Evolutionary conservation across 1,139 yeast species (phyloP).

Genomic region (Lodderomyces margitis): DNA sequence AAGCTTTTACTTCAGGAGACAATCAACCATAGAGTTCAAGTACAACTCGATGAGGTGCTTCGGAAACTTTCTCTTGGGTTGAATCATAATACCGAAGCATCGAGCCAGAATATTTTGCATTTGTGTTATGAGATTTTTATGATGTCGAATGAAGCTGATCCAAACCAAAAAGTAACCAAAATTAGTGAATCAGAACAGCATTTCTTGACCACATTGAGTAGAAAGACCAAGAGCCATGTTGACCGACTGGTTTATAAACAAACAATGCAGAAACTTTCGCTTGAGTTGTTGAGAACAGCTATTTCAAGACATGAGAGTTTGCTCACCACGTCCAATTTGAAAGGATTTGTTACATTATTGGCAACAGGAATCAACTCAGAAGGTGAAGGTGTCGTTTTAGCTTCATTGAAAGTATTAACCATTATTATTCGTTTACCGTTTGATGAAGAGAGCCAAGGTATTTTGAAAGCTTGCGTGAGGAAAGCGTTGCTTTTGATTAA

Average conservation of each 20-base stretch:
- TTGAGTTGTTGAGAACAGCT: slow-evolving; percentile 75
- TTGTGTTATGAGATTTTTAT: slow-evolving; percentile 73
- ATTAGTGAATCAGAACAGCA: slow-evolving; percentile 45
- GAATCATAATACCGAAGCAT: slow-evolving; percentile 63
- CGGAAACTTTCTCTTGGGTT: slow-evolving; percentile 78
- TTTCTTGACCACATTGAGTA: slow-evolving; percentile 65
- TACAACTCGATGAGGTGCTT: slow-evolving; percentile 75
- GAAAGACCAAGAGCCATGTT: slow-evolving; percentile 55
- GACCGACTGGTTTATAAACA: slow-evolving; percentile 44
- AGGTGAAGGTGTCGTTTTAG: slow-evolving; percentile 71
- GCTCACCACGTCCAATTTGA: slow-evolving; percentile 57
- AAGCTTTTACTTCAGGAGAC: slow-evolving; percentile 64
- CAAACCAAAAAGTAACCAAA: slow-evolving; percentile 13
- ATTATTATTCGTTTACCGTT: slow-evolving; percentile 63
- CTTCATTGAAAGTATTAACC: slow-evolving; percentile 65
- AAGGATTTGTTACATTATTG: slow-evolving; percentile 74
- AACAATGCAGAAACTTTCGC: slow-evolving; percentile 71
- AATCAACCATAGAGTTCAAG: slow-evolving; percentile 65
- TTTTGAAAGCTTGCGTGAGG: slow-evolving; percentile 59
- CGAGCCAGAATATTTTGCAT: slow-evolving; percentile 57
- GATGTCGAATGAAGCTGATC: slow-evolving; percentile 37
- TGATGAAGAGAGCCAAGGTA: slow-evolving; percentile 49
- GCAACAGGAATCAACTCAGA: slow-evolving; percentile 62
- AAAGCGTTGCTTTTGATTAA: slow-evolving; percentile 66
- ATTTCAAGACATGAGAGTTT: slow-evolving; percentile 59